Conservation (phyloP, 495 filamentous ascomycete genomes). For the Antarctomyces pellizariae region DNA sequence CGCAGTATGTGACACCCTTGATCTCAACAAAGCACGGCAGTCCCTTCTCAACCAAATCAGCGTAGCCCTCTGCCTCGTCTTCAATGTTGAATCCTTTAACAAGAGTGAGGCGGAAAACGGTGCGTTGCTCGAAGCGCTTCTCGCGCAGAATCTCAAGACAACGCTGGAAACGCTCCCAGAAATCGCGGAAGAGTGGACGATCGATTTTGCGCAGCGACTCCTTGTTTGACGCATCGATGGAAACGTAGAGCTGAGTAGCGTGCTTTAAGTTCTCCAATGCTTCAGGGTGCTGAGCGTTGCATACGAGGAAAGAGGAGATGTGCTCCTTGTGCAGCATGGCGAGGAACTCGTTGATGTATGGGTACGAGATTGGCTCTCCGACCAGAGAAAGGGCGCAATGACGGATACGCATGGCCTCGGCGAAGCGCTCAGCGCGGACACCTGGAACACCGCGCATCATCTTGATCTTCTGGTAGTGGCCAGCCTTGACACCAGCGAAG, state of each 20-base stretch:
- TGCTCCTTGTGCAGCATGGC: conserved; percentile 58
- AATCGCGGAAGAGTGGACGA: conserved; percentile 79
- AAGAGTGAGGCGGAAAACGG: conserved; percentile 83
- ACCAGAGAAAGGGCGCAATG: conserved; percentile 84
- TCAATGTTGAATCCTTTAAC: conserved; percentile 96
- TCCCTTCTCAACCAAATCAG: conserved; percentile 61
- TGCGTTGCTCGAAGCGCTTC: conserved; percentile 60
- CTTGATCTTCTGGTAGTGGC: conserved; percentile 92
- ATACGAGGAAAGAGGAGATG: conserved; percentile 87
- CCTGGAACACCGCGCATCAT: conserved; percentile 87
- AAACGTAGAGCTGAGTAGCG: conserved; percentile 88
- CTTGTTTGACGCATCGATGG: conserved; percentile 81
- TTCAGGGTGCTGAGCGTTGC: conserved; percentile 94
- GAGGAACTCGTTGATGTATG: conserved; percentile 81
- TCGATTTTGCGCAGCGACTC: conserved; percentile 74
- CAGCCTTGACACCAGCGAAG: conserved; percentile 69
- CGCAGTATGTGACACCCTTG: conserved; percentile 94
- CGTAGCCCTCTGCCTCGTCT: conserved; percentile 77
- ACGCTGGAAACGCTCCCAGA: conserved; percentile 82
- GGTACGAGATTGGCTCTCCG: conserved; percentile 94
- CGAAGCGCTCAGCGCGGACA: conserved; percentile 73
- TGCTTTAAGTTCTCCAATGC: conserved; percentile 58
- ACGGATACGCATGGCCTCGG: conserved; percentile 75
- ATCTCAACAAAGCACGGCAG: conserved; percentile 82
- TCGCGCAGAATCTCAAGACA: conserved; percentile 79